Evolutionary conservation across 768 basidiomycete species (phyloP).

Genomic region (Russula dissimulans): DNA sequence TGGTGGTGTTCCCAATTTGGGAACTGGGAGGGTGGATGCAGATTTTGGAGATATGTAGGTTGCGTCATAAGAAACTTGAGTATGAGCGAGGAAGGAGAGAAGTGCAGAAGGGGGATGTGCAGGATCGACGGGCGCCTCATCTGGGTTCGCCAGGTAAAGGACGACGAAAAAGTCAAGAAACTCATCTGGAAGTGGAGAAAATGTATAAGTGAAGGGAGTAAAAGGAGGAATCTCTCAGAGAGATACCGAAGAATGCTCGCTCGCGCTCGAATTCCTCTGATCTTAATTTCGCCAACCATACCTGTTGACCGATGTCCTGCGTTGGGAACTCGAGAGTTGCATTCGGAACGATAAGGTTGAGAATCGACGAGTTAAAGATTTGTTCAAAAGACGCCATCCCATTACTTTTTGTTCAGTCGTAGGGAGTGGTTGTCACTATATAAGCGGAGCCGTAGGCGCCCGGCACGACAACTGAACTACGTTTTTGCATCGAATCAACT

Average conservation of each 20-base stretch:
- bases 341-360: conserved; percentile 58
- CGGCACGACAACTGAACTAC: too few relatives aligned
- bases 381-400: conserved; percentile 46
- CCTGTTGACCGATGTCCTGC: conserved; percentile 30
- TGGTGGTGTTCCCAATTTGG: conserved; percentile 32
- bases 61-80: conserved; percentile 74
- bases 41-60: conserved; percentile 58
- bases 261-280: conserved; percentile 41
- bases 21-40: conserved; percentile 27
- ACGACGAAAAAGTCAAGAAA: conserved; percentile 20
- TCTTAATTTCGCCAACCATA: conserved; percentile 47
- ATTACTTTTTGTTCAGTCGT: too few relatives aligned
- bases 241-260: conserved; percentile 65
- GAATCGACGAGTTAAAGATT: conserved; percentile 47
- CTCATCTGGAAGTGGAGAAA: conserved; percentile 30
- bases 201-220: conserved; percentile 18
- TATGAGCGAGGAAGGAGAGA: conserved; percentile 53
- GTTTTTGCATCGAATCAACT: not conserved
- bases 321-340: conserved; percentile 55
- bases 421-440: too few relatives aligned
- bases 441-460: too few relatives aligned
- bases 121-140: conserved; percentile 26
- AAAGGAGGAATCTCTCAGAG: conserved; percentile 18
- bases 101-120: conserved; percentile 32
- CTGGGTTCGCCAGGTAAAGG: conserved; percentile 26